A percentile compares a stretch with the other conserved stretches of the same genome.
Conservation (phyloP, 805 yeast species). For the Maudiozyma pseudohumilis region DNA sequence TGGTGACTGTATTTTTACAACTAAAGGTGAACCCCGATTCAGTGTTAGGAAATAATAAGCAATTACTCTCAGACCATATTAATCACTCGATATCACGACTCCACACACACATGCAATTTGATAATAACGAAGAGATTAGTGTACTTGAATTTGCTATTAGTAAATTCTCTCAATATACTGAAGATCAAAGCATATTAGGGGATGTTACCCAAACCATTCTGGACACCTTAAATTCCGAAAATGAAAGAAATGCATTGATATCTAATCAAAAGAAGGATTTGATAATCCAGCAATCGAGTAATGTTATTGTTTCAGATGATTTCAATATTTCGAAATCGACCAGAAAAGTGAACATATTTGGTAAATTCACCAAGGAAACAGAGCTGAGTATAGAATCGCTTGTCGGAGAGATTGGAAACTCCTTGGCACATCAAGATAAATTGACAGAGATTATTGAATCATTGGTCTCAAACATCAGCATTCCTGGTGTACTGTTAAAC, state of each 20-base stretch:
- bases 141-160: slow-evolving; percentile 10
- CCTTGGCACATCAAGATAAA: neutral
- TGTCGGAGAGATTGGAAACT: slow-evolving; percentile 16
- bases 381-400: slow-evolving; percentile 13
- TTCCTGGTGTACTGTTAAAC: slow-evolving; percentile 6
- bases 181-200: neutral
- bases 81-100: slow-evolving; percentile 4
- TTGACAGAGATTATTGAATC: slow-evolving; percentile 13
- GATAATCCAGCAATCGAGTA: slow-evolving; percentile 15
- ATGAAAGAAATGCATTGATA: neutral
- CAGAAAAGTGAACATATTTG: neutral
- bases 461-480: slow-evolving; percentile 12
- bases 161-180: neutral
- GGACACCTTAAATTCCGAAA: slow-evolving; percentile 1
- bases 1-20: slow-evolving; percentile 11
- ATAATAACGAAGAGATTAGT: slow-evolving; percentile 7
- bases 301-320: slow-evolving; percentile 11
- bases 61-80: slow-evolving; percentile 5
- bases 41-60: slow-evolving; percentile 5
- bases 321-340: neutral
- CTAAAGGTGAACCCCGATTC: slow-evolving; percentile 8
- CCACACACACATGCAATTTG: slow-evolving; percentile 8
- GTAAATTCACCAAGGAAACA: slow-evolving; percentile 13
- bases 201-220: neutral
- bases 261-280: slow-evolving; percentile 1